Percentiles rank a stretch among this genome's conserved stretches.
phyloP scores from a whole-genome alignment of 352 stramenopile genomes.

The Pythium utonaiense region DNA sequence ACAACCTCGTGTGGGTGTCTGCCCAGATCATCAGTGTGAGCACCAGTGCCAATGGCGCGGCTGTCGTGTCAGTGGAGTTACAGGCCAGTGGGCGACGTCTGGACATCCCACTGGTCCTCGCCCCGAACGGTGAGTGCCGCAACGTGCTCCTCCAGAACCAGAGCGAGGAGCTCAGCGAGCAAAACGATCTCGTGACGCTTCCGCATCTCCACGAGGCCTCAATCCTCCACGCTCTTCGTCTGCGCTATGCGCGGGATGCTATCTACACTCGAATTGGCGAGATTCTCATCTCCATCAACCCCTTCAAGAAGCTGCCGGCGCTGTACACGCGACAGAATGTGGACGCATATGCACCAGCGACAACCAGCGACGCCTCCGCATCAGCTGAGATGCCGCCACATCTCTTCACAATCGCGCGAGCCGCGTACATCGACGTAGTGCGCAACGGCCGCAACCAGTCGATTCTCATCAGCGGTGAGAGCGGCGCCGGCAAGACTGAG shows the following conservation, averaged over 20 bases:
- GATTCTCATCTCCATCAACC: constrained; percentile 86
- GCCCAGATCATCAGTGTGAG: constrained; percentile 24
- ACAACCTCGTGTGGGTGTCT: constrained; percentile 59
- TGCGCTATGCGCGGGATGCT: constrained; percentile 71
- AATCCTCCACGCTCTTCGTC: constrained; percentile 72
- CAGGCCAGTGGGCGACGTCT: constrained; percentile 6
- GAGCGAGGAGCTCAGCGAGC: constrained; percentile 47
- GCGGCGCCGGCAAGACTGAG: constrained; percentile 84
- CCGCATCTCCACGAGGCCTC: constrained; percentile 85
- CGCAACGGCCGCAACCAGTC: constrained; percentile 68
- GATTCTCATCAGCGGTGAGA: constrained; percentile 87
- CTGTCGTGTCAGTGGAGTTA: constrained; percentile 11
- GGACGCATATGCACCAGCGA: constrained; percentile 34
- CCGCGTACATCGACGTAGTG: constrained; percentile 69
- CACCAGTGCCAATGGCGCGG: background rate
- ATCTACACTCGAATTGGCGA: constrained; percentile 89
- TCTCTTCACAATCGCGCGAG: constrained; percentile 71
- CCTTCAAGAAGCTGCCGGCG: constrained; percentile 68
- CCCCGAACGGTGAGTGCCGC: constrained; percentile 40
- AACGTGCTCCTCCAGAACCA: constrained; percentile 77
- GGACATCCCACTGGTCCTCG: constrained; percentile 38
- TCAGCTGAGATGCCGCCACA: constrained; percentile 38
- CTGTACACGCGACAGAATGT: constrained; percentile 61
- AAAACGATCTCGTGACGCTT: constrained; percentile 71
- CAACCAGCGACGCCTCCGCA: background rate